Evolutionary conservation across 2,329 filamentous ascomycete genomes (phyloP).

Genomic region (Knoxdaviesia capensis): DNA sequence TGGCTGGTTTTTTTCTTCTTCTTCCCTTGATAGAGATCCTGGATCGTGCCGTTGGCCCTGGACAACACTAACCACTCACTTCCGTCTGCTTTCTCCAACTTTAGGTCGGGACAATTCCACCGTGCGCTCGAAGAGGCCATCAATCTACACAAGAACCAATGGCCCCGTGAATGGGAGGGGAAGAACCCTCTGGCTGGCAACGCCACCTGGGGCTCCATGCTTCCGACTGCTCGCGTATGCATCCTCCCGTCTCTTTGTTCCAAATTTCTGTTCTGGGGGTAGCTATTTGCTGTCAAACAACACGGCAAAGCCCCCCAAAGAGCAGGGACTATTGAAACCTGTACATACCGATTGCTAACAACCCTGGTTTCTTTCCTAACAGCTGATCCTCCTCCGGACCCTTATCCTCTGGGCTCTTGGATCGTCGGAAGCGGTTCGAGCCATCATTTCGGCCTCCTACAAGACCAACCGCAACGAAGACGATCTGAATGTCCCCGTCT

Average conservation of each 20-base stretch:
- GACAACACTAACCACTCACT: background rate
- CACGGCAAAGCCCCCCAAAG: too few relatives aligned
- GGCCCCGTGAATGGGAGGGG: conserved; percentile 66
- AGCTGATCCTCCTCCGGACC: conserved; percentile 69
- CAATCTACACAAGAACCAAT: conserved; percentile 66
- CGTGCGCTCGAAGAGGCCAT: conserved; percentile 89
- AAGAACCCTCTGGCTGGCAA: conserved; percentile 68
- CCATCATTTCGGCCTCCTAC: conserved; percentile 70
- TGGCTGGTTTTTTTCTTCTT: too few relatives aligned
- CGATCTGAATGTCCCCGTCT: conserved; percentile 65
- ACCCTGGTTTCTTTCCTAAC: conserved; percentile 2
- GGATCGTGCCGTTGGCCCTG: too few relatives aligned
- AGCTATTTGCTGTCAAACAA: too few relatives aligned
- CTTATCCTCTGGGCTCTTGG: conserved; percentile 77
- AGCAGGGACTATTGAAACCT: too few relatives aligned
- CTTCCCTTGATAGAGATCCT: too few relatives aligned
- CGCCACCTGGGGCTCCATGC: conserved; percentile 65
- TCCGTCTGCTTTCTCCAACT: conserved; percentile 6
- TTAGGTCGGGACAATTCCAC: conserved; percentile 75
- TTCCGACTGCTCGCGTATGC: conserved; percentile 58
- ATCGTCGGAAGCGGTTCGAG: conserved; percentile 66
- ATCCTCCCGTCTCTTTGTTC: background rate
- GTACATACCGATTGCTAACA: background rate
- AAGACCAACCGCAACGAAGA: conserved; percentile 70
- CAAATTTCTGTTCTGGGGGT: background rate